Conservation (phyloP, 2,329 filamentous ascomycete genomes). For the Scleromitrula shiraiana region DNA sequence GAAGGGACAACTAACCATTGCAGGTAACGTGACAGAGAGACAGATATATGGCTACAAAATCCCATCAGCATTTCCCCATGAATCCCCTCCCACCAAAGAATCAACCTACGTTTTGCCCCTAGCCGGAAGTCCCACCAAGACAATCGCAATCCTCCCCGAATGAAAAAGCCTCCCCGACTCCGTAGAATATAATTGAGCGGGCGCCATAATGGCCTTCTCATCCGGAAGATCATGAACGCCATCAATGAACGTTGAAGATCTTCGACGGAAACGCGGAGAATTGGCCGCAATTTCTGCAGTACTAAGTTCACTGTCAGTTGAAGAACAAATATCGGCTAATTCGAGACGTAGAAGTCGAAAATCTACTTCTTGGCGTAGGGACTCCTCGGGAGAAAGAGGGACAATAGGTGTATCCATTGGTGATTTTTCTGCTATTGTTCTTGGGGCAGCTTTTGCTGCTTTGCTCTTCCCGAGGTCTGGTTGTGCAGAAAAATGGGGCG, state of each 20-base stretch:
- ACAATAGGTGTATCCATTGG: not conserved
- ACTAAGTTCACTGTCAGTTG: slow-evolving; percentile 11
- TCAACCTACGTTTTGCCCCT: slow-evolving; percentile 79
- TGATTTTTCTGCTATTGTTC: not conserved
- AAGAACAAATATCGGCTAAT: not conserved
- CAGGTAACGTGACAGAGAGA: slow-evolving; percentile 88
- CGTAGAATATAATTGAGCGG: slow-evolving; percentile 94
- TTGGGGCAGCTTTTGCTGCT: not conserved
- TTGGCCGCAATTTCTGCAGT: slow-evolving; percentile 89
- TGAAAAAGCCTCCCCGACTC: slow-evolving; percentile 97
- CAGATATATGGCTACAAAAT: slow-evolving; percentile 70
- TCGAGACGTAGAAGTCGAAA: not conserved
- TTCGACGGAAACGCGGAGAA: slow-evolving; percentile 80
- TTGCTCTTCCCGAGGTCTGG: not conserved
- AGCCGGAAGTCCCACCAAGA: slow-evolving; percentile 90
- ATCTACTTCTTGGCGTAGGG: not conserved
- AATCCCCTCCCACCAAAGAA: not conserved
- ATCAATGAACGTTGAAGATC: slow-evolving; percentile 94
- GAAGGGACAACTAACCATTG: slow-evolving; percentile 56
- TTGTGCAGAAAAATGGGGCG: not conserved
- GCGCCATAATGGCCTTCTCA: slow-evolving; percentile 64
- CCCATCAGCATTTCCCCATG: not conserved
- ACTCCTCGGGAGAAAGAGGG: not conserved
- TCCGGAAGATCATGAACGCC: slow-evolving; percentile 90
- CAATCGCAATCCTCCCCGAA: slow-evolving; percentile 93